A percentile compares a stretch with the other conserved stretches of the same genome.
Conservation (phyloP, 192 early-diverging fungal species). For the Entomortierella chlamydospora region DNA sequence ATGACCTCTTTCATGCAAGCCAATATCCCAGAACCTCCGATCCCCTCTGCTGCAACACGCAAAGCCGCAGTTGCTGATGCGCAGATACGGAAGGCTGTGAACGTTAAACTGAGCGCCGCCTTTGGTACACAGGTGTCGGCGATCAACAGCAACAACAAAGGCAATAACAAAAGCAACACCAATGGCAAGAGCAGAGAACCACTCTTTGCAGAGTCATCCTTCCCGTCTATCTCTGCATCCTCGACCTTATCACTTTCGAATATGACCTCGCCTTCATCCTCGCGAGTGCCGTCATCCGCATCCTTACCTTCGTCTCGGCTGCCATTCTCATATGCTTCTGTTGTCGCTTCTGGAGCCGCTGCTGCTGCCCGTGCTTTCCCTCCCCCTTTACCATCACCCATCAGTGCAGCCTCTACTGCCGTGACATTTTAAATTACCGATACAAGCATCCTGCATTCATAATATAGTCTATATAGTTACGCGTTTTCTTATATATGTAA, state of each 20-base stretch:
- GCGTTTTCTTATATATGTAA: constrained; percentile 8
- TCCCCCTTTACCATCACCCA: constrained; percentile 12
- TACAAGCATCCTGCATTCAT: no score
- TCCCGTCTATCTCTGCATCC: no score
- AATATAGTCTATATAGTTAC: neutral
- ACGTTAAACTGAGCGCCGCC: constrained; percentile 1
- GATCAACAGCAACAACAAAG: neutral
- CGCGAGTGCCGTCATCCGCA: neutral
- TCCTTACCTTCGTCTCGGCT: constrained; percentile 9
- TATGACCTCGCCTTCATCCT: neutral
- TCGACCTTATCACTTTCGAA: no score
- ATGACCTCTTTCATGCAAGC: constrained; percentile 46
- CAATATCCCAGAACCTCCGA: constrained; percentile 43
- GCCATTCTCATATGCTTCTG: constrained; percentile 41
- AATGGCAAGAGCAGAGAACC: no score
- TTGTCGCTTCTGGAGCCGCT: constrained; percentile 28
- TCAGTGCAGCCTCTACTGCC: constrained; percentile 4
- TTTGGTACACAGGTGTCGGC: neutral
- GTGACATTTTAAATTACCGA: constrained; percentile 19
- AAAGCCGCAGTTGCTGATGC: neutral
- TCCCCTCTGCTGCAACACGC: neutral
- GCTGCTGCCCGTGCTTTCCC: constrained; percentile 26
- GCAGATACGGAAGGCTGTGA: constrained; percentile 2
- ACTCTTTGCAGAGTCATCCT: neutral
- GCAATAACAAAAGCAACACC: no score